Evolutionary conservation across 768 basidiomycete species (phyloP), one percentile per base, ranked within the genome.

Genomic region (Tulasnella sp.): DNA sequence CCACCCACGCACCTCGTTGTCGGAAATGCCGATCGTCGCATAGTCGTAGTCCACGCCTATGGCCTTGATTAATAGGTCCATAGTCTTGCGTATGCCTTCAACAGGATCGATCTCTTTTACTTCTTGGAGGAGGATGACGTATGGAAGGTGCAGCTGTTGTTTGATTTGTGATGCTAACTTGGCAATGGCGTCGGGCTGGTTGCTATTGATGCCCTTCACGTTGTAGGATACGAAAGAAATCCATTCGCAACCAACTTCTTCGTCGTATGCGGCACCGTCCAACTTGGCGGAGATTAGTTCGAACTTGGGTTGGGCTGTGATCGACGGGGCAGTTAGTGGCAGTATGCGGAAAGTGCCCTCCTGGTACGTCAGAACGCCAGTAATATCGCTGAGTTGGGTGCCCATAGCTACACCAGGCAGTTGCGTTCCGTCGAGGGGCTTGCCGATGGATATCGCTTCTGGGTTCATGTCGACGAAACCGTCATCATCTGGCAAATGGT

Each of bases 101-200:
- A n/a, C n/a, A n/a, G n/a, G n/a, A n/a, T n/a, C n/a, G n/a, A n/a
- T 75, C 65, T 80, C 79, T 62, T 81, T 78, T 15, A 83, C 76
- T 62, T 83, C 81, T 67, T 83, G 80, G 6, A 83, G 61, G 65
- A 81, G 80, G 60, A 83, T 65, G 52, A 83, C 71, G 63, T 82
- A 79, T 1, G 81, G 80, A 0, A 74, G 71, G 15, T 69, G 66
- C 14, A 83, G 72, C 57, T 69, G 67, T 21, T 70, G 68, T 9
- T 69, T 73, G 49, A 82, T 80, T 61, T 82, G 81, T 11, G 67
- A 61, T 1, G 79, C 80, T 39, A 81, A 69, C n/a, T 62, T 62
- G 0, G 73, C 68, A 7, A 82, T 65, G 62, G 79, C 76, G 6
- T 67, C 63, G 3, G 76, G 75, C 1, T 68, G 74, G 4, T 79